Conservation (phyloP, 345 rosid genomes). For the Geranium brycei region DNA sequence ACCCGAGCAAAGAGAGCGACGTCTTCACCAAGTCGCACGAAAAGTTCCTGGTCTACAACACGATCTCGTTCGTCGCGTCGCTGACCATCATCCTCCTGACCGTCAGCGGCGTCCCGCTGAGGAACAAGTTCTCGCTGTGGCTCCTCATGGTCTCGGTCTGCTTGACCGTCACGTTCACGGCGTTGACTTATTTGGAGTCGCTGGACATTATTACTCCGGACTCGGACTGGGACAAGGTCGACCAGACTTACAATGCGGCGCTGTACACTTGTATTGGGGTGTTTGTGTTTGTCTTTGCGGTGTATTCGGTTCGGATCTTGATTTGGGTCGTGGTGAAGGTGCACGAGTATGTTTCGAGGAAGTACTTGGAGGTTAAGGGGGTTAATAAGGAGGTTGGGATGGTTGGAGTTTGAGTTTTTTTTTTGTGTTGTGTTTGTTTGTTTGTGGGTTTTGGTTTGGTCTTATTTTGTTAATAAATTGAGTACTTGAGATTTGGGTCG, state of each 20-base stretch:
- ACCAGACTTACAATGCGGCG: background rate
- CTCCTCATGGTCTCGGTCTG: background rate
- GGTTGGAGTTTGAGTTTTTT: too few species aligned
- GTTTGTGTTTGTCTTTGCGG: too few species aligned
- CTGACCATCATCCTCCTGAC: background rate
- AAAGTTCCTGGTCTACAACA: background rate
- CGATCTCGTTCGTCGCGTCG: background rate
- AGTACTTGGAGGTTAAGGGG: too few species aligned
- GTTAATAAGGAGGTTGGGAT: too few species aligned
- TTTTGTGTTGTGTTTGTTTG: too few species aligned
- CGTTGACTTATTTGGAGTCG: background rate
- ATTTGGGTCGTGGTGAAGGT: too few species aligned
- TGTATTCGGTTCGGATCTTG: too few species aligned
- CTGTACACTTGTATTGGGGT: too few species aligned
- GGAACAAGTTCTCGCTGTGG: background rate
- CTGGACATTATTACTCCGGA: slow-evolving; percentile 1
- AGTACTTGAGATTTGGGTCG: too few species aligned
- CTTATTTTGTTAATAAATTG: too few species aligned
- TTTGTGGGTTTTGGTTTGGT: too few species aligned
- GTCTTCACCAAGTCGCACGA: background rate
- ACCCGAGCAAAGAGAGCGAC: background rate
- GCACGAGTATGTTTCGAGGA: too few species aligned
- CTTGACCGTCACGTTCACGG: background rate
- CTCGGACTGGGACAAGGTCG: background rate
- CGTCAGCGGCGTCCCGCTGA: slow-evolving; percentile 2